These are phyloP conservation scores for Leccinellum luteum DNA, from an alignment of 768 basidiomycete species.

Conservation along the genomic window DNA sequence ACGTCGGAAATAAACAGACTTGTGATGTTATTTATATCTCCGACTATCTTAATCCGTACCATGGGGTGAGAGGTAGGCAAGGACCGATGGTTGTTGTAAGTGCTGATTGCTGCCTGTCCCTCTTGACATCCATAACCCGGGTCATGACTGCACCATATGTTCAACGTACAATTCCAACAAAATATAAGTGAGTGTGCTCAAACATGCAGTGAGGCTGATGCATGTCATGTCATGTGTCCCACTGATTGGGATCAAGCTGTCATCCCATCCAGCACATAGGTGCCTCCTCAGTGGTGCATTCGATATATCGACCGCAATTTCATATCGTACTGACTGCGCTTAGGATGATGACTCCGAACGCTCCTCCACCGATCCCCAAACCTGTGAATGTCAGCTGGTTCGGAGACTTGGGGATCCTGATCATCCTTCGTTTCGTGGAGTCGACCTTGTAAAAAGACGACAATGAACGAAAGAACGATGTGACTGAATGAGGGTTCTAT, in stretches of 20 bases:
- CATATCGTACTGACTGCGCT: background rate
- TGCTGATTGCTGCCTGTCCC: background rate
- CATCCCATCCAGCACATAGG: constrained; percentile 24
- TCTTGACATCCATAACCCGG: background rate
- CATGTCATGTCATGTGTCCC: background rate
- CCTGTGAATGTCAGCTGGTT: constrained; percentile 16
- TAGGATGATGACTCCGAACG: constrained; percentile 22
- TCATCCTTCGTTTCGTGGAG: constrained; percentile 21
- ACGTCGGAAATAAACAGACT: background rate
- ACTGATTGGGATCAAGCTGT: constrained; percentile 25
- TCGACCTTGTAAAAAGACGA: constrained; percentile 18
- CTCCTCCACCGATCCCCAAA: background rate
- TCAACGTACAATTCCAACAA: constrained; percentile 11
- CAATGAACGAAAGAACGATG: background rate
- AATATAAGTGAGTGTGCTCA: constrained; percentile 16
- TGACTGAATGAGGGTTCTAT: background rate
- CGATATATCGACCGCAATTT: background rate
- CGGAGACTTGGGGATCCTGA: constrained; percentile 23
- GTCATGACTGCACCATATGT: constrained; percentile 24
- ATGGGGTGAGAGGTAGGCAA: background rate
- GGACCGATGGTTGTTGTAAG: background rate
- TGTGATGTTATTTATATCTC: background rate
- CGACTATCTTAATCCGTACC: background rate
- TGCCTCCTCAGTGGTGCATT: constrained; percentile 23
- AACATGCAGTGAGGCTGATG: background rate